Evolutionary conservation across 2,329 filamentous ascomycete species (phyloP).

Genomic region (Epichloe coenophiala): DNA sequence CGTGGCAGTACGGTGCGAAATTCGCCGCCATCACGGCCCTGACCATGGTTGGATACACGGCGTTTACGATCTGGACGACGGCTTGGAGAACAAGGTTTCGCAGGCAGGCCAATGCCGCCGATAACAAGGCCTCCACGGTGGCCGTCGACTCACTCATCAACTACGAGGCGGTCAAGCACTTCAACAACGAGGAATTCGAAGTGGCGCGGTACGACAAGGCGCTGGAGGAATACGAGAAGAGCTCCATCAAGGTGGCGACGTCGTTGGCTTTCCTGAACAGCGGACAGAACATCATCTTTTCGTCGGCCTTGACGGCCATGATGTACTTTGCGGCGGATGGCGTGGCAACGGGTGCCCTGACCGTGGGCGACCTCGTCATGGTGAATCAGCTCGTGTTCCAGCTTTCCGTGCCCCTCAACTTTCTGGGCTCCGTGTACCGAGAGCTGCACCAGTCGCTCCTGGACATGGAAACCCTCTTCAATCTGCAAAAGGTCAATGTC

Average conservation of each 20-base stretch:
- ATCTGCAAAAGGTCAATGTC: conserved; percentile 90
- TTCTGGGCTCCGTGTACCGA: conserved; percentile 93
- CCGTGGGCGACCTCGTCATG: conserved; percentile 94
- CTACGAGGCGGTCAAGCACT: conserved; percentile 98
- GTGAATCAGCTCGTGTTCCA: conserved; percentile 98
- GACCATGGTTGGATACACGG: conserved; percentile 89
- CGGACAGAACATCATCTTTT: conserved; percentile 96
- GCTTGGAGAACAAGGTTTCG: conserved; percentile 96
- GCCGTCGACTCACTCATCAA: conserved; percentile 96
- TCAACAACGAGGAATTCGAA: conserved; percentile 97
- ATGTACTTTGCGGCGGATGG: conserved; percentile 95
- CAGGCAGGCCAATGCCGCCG: conserved; percentile 86
- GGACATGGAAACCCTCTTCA: conserved; percentile 98
- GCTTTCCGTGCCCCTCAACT: conserved; percentile 91
- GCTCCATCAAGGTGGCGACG: conserved; percentile 92
- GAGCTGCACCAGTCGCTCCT: conserved; percentile 87
- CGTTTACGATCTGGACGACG: conserved; percentile 95
- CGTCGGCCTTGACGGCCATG: conserved; percentile 83
- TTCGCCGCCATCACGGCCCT: conserved; percentile 82
- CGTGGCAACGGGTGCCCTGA: conserved; percentile 66
- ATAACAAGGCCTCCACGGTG: conserved; percentile 89
- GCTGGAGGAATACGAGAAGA: conserved; percentile 71
- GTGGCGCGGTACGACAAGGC: conserved; percentile 82
- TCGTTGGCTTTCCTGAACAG: conserved; percentile 87
- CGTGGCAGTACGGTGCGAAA: conserved; percentile 83